Conservation (phyloP, 768 basidiomycete species). For the Leccinum rimulosum region DNA sequence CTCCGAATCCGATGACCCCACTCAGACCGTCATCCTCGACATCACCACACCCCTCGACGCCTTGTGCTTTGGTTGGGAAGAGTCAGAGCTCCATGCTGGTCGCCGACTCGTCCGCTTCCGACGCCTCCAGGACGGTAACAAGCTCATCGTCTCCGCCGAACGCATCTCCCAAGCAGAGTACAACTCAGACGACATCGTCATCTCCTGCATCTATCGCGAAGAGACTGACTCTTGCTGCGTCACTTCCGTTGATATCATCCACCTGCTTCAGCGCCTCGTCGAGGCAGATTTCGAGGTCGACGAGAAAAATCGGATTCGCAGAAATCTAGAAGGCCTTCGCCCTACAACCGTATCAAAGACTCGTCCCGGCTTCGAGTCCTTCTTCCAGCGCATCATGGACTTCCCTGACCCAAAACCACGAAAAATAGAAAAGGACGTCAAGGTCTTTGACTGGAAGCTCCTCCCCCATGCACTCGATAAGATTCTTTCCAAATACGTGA, state of each 20-base stretch:
- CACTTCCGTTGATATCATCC: constrained; percentile 95
- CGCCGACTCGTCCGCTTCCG: constrained; percentile 87
- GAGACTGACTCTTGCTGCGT: constrained; percentile 77
- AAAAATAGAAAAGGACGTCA: constrained; percentile 97
- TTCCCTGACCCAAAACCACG: constrained; percentile 92
- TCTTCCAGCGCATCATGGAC: constrained; percentile 96
- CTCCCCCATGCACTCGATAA: constrained; percentile 74
- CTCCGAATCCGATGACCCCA: constrained; percentile 39
- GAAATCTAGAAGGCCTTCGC: constrained; percentile 90
- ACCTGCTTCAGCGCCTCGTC: constrained; percentile 76
- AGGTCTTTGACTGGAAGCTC: constrained; percentile 75
- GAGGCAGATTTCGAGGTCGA: constrained; percentile 83
- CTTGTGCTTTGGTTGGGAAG: constrained; percentile 58
- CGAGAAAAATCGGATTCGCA: constrained; percentile 94
- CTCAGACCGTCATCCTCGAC: constrained; percentile 58
- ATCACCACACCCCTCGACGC: constrained; percentile 54
- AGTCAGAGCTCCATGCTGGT: constrained; percentile 62
- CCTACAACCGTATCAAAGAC: constrained; percentile 90
- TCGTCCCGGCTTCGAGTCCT: constrained; percentile 73
- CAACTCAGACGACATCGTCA: constrained; percentile 70
- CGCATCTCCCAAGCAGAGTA: constrained; percentile 74
- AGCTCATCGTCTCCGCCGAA: constrained; percentile 76
- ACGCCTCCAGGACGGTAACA: constrained; percentile 72
- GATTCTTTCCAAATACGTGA: constrained; percentile 81
- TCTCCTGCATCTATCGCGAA: constrained; percentile 92